Conservation (phyloP, 139 green algal genomes). For the Chlamydomonas incerta region DNA sequence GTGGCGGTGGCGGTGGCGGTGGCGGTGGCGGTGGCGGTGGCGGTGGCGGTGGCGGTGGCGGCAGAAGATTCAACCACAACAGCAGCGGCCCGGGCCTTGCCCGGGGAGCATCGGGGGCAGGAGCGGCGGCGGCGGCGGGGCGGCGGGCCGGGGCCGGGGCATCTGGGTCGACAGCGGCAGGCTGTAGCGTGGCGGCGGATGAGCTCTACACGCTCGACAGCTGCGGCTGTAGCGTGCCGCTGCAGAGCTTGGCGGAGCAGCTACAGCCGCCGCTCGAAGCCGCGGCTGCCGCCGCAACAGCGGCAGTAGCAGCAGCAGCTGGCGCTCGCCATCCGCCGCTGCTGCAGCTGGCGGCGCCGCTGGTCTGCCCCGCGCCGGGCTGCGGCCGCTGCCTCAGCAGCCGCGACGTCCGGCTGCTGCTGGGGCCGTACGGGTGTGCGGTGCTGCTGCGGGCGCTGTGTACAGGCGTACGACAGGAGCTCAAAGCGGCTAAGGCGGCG, state of each 20-base stretch:
- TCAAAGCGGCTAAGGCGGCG: neutral
- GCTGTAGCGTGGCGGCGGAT: neutral
- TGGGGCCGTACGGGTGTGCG: neutral
- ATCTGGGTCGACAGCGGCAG: neutral
- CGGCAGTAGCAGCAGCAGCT: neutral
- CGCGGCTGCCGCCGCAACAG: neutral
- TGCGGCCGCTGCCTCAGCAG: constrained; percentile 25
- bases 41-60: too few species aligned
- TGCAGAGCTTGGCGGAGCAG: neutral
- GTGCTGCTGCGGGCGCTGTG: neutral
- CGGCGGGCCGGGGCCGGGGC: too few species aligned
- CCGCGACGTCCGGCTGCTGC: constrained; percentile 27
- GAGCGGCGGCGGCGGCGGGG: too few species aligned
- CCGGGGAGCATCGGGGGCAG: too few species aligned
- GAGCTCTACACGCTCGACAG: neutral
- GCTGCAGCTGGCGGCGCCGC: constrained; percentile 15
- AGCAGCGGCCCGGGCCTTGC: too few species aligned
- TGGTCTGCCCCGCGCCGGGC: neutral
- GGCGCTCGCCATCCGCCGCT: neutral
- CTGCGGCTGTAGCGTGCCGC: constrained; percentile 1
- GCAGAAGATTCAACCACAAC: too few species aligned
- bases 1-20: too few species aligned
- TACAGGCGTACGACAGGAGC: constrained; percentile 4
- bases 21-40: too few species aligned
- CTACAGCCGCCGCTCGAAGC: neutral